These are phyloP conservation scores for Pichia kudriavzevii DNA, from an alignment of 1,139 yeast genomes.

Conservation along the genomic window DNA sequence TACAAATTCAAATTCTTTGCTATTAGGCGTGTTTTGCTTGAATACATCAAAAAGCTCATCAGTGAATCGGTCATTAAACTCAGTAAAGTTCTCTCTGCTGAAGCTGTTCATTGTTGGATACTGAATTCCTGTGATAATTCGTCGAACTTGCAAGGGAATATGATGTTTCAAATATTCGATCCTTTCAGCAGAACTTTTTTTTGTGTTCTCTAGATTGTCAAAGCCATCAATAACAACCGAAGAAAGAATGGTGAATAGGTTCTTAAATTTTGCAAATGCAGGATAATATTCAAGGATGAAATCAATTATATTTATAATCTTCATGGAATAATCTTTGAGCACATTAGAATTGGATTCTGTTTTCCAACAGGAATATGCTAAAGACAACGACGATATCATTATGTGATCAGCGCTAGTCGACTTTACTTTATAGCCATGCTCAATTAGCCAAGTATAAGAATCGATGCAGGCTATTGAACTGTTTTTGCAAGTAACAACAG, in stretches of 20 bases:
- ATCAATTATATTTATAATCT: constrained; percentile 14
- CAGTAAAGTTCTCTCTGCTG: background rate
- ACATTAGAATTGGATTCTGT: constrained; percentile 14
- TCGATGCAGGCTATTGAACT: constrained; percentile 15
- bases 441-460: constrained; percentile 13
- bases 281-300: constrained; percentile 15
- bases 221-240: constrained; percentile 16
- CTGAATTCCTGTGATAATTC: constrained; percentile 13
- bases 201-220: constrained; percentile 3
- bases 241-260: constrained; percentile 17
- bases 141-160: constrained; percentile 13
- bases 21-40: constrained; percentile 14
- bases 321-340: constrained; percentile 13
- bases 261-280: constrained; percentile 16
- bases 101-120: constrained; percentile 9
- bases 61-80: constrained; percentile 22
- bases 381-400: constrained; percentile 18
- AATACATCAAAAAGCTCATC: constrained; percentile 21
- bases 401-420: constrained; percentile 15
- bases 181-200: constrained; percentile 6
- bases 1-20: too few species aligned
- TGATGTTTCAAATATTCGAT: background rate
- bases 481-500: constrained; percentile 15
- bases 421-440: constrained; percentile 15
- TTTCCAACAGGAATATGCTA: constrained; percentile 22